Conservation (phyloP, 768 basidiomycete species). For the Phlebiopsis gigantea region DNA sequence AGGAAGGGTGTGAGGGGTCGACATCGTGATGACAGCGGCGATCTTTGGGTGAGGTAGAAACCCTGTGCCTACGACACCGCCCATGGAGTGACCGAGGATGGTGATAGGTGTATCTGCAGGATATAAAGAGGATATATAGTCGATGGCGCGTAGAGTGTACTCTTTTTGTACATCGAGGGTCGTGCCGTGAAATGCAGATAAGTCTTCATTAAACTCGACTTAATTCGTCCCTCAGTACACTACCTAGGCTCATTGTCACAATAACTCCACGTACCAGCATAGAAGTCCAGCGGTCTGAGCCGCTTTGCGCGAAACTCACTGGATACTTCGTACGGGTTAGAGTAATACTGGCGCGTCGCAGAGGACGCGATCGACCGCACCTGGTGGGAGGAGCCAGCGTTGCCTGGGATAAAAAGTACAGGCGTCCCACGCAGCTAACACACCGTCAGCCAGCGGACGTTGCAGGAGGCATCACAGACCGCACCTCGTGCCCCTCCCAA, state of each 20-base stretch:
- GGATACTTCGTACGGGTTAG: conserved; percentile 51
- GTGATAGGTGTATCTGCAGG: conserved; percentile 56
- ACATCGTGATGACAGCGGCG: conserved; percentile 89
- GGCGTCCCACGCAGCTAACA: conserved; percentile 51
- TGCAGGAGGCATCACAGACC: conserved; percentile 3
- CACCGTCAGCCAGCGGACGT: conserved; percentile 2
- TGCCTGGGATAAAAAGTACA: conserved; percentile 96
- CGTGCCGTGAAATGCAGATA: conserved; percentile 90
- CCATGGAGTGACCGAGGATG: conserved; percentile 95
- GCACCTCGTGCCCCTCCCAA: conserved; percentile 67
- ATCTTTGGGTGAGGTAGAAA: conserved; percentile 65
- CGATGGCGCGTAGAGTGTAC: conserved; percentile 67
- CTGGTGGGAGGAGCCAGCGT: conserved; percentile 93
- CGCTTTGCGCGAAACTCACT: conserved; percentile 43
- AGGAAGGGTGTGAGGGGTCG: conserved; percentile 83
- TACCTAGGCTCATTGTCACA: neutral
- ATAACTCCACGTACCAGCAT: conserved; percentile 52
- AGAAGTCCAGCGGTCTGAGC: conserved; percentile 73
- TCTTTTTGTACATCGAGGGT: conserved; percentile 79
- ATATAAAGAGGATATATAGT: conserved; percentile 78
- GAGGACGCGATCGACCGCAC: conserved; percentile 94
- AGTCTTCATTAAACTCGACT: conserved; percentile 97
- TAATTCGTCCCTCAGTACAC: neutral
- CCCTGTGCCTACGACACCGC: conserved; percentile 83
- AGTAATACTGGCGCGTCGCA: conserved; percentile 74